Conservation (phyloP, 2,329 filamentous ascomycete genomes). For the Pestalotiopsis sp. region DNA sequence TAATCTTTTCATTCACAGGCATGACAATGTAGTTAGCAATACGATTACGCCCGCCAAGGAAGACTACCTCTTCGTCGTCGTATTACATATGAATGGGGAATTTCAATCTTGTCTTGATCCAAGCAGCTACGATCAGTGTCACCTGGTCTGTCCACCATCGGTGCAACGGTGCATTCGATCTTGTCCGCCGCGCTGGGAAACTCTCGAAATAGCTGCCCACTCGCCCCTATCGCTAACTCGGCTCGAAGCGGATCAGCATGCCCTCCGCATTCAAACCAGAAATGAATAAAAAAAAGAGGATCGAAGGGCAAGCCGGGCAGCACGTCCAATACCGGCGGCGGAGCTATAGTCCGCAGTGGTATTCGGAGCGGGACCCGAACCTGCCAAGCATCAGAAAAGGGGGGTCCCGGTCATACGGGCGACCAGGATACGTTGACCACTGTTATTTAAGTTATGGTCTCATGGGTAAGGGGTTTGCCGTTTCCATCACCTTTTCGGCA, state of each 20-base stretch:
- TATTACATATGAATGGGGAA: not conserved
- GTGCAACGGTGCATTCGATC: not conserved
- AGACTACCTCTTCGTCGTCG: not conserved
- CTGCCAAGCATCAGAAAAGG: not conserved
- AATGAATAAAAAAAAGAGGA: no score
- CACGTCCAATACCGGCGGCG: constrained; percentile 1
- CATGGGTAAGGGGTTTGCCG: not conserved
- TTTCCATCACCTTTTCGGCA: not conserved
- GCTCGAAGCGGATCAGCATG: not conserved
- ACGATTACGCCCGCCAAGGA: not conserved
- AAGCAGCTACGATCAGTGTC: not conserved
- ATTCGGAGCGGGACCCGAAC: not conserved
- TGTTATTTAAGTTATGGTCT: not conserved
- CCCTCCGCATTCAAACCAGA: not conserved
- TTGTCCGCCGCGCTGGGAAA: not conserved
- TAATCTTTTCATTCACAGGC: not conserved
- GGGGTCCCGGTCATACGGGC: not conserved
- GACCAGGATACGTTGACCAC: not conserved
- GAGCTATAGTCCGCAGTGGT: constrained; percentile 6
- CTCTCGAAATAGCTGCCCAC: not conserved
- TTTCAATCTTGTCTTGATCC: not conserved
- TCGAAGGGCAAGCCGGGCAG: not conserved
- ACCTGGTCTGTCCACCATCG: not conserved
- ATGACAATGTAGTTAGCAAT: not conserved
- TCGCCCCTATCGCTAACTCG: not conserved